A percentile compares a stretch with the other conserved stretches of the same genome.
Evolutionary conservation across 2,329 filamentous ascomycete species (phyloP).

Genomic region (Aspergillus ochraceus): DNA sequence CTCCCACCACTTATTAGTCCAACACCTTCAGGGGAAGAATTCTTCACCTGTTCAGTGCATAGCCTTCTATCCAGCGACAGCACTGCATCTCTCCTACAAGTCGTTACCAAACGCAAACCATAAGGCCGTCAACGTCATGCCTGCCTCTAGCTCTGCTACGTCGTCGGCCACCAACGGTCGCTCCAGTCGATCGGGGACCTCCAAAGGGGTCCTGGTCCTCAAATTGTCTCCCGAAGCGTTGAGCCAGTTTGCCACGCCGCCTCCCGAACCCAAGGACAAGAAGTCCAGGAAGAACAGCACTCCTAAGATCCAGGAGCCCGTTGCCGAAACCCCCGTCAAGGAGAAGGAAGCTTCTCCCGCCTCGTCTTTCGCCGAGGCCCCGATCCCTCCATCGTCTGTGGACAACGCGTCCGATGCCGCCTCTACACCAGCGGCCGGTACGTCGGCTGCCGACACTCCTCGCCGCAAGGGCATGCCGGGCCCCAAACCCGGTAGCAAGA

Average conservation of each 20-base stretch:
- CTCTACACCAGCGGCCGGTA: conserved; percentile 41
- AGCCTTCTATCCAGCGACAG: not conserved
- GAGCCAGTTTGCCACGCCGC: conserved; percentile 32
- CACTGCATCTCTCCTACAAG: not conserved
- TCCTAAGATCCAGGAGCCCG: conserved; percentile 13
- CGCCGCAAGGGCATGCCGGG: conserved; percentile 78
- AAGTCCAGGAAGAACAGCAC: conserved; percentile 21
- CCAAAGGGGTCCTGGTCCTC: conserved; percentile 38
- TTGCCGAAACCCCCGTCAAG: conserved; percentile 24
- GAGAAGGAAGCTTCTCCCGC: conserved; percentile 36
- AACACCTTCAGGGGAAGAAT: not conserved
- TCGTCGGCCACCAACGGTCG: conserved; percentile 36
- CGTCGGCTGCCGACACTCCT: conserved; percentile 46
- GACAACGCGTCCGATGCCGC: conserved; percentile 43
- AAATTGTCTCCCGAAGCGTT: conserved; percentile 40
- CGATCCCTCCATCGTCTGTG: conserved; percentile 38
- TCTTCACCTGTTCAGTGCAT: not conserved
- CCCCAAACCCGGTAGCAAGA: conserved; percentile 64
- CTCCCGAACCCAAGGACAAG: conserved; percentile 22
- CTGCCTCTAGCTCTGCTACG: conserved; percentile 27
- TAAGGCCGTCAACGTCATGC: conserved; percentile 15
- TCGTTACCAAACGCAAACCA: not conserved
- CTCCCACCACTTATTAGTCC: not conserved
- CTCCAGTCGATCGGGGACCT: conserved; percentile 31
- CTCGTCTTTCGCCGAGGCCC: conserved; percentile 33